These are phyloP conservation scores for Chalciporus piperatus DNA, from an alignment of 768 basidiomycete genomes.

Conservation along the genomic window DNA sequence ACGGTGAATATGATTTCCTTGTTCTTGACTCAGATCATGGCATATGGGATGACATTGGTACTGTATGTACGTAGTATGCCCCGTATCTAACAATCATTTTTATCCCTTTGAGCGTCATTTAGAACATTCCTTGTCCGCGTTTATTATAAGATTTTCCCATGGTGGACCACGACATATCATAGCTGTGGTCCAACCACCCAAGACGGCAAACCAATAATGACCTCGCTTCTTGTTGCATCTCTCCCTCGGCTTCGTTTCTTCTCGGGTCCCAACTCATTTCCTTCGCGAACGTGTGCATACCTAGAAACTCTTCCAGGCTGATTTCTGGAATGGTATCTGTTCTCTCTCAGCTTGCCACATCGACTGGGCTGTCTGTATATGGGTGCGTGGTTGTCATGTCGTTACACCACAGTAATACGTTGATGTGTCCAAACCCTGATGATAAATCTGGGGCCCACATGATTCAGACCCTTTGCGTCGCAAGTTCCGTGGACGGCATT, in stretches of 20 bases:
- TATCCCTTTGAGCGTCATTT: slow-evolving; percentile 18
- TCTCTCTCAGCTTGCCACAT: slow-evolving; percentile 4
- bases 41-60: neutral
- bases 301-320: slow-evolving; percentile 4
- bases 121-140: slow-evolving; percentile 10
- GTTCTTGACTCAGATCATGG: slow-evolving; percentile 4
- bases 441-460: neutral
- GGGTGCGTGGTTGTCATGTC: slow-evolving; percentile 8
- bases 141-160: slow-evolving; percentile 27
- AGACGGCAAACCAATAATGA: slow-evolving; percentile 2
- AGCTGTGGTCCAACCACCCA: slow-evolving; percentile 17
- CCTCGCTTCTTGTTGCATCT: neutral
- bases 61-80: neutral
- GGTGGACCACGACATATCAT: slow-evolving; percentile 17
- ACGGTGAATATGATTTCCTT: slow-evolving; percentile 1
- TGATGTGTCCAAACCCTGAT: slow-evolving; percentile 8
- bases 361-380: slow-evolving; percentile 20
- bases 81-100: slow-evolving; percentile 4
- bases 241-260: slow-evolving; percentile 6
- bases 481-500: too few species aligned
- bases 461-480: too few species aligned
- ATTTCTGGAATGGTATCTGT: slow-evolving; percentile 8
- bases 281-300: slow-evolving; percentile 12
- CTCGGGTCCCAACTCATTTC: slow-evolving; percentile 9
- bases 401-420: neutral